These are phyloP conservation scores for Cyclocybe aegerita DNA, from an alignment of 768 basidiomycete species.

Conservation along the genomic window DNA sequence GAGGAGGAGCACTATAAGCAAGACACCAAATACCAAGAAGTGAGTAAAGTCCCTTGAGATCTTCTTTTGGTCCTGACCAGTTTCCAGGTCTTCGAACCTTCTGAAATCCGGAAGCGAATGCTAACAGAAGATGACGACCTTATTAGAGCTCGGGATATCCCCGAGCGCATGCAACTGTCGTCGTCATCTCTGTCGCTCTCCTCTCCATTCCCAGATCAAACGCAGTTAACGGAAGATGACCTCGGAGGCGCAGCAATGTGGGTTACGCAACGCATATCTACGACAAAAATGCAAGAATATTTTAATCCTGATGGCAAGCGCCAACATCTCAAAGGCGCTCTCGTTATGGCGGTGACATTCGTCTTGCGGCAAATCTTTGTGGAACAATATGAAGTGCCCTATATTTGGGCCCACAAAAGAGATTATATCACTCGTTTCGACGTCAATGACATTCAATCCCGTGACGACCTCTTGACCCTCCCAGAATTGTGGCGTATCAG, in stretches of 20 bases:
- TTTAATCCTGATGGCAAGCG: conserved; percentile 65
- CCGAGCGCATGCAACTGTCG: conserved; percentile 93
- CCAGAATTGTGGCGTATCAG: conserved; percentile 92
- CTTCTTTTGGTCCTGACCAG: conserved; percentile 7
- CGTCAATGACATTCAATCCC: conserved; percentile 56
- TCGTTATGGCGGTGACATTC: conserved; percentile 78
- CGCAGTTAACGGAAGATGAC: conserved; percentile 68
- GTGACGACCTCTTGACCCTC: conserved; percentile 69
- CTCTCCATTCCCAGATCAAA: conserved; percentile 59
- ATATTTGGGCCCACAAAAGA: conserved; percentile 90
- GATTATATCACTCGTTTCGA: conserved; percentile 90
- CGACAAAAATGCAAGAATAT: conserved; percentile 68
- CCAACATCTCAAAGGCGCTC: conserved; percentile 57
- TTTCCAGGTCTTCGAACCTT: conserved; percentile 91
- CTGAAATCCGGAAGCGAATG: conserved; percentile 87
- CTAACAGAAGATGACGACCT: conserved; percentile 93
- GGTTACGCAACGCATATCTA: conserved; percentile 81
- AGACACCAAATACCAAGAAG: conserved; percentile 85
- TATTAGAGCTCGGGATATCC: conserved; percentile 86
- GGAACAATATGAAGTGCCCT: conserved; percentile 90
- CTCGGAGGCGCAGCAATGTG: conserved; percentile 82
- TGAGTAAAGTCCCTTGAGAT: conserved; percentile 30
- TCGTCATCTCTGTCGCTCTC: conserved; percentile 78
- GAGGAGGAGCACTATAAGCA: conserved; percentile 53
- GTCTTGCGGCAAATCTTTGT: conserved; percentile 83